Conservation (phyloP, 2,329 filamentous ascomycete species). For the Aspergillus amoenus region DNA sequence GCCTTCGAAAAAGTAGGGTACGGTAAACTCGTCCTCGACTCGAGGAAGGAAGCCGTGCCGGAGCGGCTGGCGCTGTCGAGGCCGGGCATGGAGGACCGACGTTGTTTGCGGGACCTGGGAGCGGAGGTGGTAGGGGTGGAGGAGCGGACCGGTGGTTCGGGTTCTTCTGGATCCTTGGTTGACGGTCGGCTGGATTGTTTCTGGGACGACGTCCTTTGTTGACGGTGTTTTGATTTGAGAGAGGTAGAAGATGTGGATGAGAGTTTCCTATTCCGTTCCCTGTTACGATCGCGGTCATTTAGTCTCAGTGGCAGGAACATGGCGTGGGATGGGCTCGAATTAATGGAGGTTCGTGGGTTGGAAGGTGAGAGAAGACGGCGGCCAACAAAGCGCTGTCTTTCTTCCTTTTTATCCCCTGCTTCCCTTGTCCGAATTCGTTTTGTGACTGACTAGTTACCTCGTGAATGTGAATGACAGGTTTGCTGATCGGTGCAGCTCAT, state of each 20-base stretch:
- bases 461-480: slow-evolving; percentile 9
- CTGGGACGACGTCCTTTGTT: slow-evolving; percentile 32
- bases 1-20: slow-evolving; percentile 87
- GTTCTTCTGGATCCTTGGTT: slow-evolving; percentile 34
- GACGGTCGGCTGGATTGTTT: slow-evolving; percentile 30
- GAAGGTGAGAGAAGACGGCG: slow-evolving; percentile 18
- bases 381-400: slow-evolving; percentile 11
- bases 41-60: slow-evolving; percentile 40
- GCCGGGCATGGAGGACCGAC: slow-evolving; percentile 55
- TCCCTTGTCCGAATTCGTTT: slow-evolving; percentile 13
- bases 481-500: slow-evolving; percentile 3
- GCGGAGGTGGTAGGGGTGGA: slow-evolving; percentile 27
- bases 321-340: slow-evolving; percentile 26
- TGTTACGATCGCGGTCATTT: slow-evolving; percentile 35
- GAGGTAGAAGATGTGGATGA: slow-evolving; percentile 27
- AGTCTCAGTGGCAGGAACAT: slow-evolving; percentile 41
- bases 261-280: slow-evolving; percentile 27
- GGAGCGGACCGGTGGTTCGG: slow-evolving; percentile 27
- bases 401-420: slow-evolving; percentile 13
- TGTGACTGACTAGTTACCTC: slow-evolving; percentile 26
- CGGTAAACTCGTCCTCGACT: slow-evolving; percentile 56
- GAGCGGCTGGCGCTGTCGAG: slow-evolving; percentile 38
- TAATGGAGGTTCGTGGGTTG: slow-evolving; percentile 24
- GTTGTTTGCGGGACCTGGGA: slow-evolving; percentile 25
- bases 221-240: slow-evolving; percentile 28